Evolutionary conservation across 2,329 filamentous ascomycete genomes (phyloP).

Genomic region (Colletotrichum nymphaeae): DNA sequence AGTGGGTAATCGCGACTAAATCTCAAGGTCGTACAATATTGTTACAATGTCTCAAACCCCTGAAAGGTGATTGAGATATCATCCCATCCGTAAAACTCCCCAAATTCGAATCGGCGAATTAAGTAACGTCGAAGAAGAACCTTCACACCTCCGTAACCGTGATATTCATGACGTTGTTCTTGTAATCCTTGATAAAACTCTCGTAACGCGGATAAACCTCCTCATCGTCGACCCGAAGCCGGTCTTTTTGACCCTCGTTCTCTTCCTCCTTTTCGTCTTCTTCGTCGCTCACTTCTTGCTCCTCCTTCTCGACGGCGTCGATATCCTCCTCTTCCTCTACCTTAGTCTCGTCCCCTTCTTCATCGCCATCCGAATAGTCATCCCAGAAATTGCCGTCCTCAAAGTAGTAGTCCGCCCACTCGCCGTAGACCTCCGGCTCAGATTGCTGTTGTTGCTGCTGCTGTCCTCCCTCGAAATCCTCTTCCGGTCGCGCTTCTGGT

Average conservation of each 20-base stretch:
- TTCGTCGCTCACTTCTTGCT: not conserved
- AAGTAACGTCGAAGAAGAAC: not conserved
- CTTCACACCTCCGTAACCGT: constrained; percentile 23
- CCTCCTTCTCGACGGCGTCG: not conserved
- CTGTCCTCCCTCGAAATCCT: not conserved
- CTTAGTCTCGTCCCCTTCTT: not conserved
- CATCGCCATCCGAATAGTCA: not conserved
- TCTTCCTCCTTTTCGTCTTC: not conserved
- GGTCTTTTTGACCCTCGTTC: not conserved
- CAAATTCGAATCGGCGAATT: not conserved
- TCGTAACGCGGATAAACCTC: constrained; percentile 30
- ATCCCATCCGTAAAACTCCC: not conserved
- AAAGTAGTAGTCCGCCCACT: constrained; percentile 39
- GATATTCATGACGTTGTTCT: constrained; percentile 25
- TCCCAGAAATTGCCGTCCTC: constrained; percentile 33
- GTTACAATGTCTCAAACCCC: not conserved
- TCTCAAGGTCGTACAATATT: not conserved
- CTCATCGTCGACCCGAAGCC: not conserved
- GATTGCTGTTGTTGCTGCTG: not conserved
- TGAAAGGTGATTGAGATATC: not conserved
- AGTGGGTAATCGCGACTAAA: constrained; percentile 5
- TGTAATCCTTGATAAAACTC: constrained; percentile 33
- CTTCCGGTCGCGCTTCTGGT: constrained; percentile 10
- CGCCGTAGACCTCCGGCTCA: constrained; percentile 33
- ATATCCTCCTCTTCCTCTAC: not conserved